phyloP scores from a whole-genome alignment of 2,329 filamentous ascomycete species.

The Paecilomyces sp. region DNA sequence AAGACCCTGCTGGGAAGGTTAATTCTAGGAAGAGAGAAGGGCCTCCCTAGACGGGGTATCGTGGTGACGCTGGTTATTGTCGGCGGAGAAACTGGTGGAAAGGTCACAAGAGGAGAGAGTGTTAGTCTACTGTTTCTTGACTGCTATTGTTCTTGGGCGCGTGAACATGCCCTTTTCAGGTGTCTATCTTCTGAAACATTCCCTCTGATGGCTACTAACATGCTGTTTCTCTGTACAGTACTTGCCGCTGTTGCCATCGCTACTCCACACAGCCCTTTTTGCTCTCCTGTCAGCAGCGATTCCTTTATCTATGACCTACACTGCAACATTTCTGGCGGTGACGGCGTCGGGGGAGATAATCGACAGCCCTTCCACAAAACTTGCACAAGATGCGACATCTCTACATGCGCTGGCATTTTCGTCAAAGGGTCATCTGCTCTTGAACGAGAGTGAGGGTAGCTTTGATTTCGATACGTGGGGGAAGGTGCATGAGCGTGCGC shows the following conservation, averaged over 20 bases:
- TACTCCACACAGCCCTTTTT: constrained; percentile 72
- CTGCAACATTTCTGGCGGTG: constrained; percentile 59
- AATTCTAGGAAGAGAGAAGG: constrained; percentile 36
- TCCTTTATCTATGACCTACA: constrained; percentile 67
- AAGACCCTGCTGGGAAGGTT: constrained; percentile 29
- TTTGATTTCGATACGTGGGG: constrained; percentile 76
- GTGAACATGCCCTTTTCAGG: not conserved
- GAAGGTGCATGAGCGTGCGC: constrained; percentile 57
- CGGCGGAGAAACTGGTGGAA: constrained; percentile 23
- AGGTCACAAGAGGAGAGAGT: constrained; percentile 28
- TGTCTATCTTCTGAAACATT: not conserved
- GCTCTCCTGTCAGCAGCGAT: constrained; percentile 76
- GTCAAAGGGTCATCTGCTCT: constrained; percentile 62
- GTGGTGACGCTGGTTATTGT: constrained; percentile 37
- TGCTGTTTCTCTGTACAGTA: constrained; percentile 46
- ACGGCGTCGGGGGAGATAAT: constrained; percentile 38
- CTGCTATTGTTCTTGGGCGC: not conserved
- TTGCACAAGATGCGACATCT: constrained; percentile 59
- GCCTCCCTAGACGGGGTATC: constrained; percentile 34
- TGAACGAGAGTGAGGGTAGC: constrained; percentile 73
- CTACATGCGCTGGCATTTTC: constrained; percentile 79
- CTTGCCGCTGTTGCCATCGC: constrained; percentile 69
- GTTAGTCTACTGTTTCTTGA: constrained; percentile 19
- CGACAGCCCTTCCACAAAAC: constrained; percentile 55
- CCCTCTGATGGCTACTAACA: constrained; percentile 2